Base-by-base conservation (phyloP, 768 basidiomycete species). In the Coprinopsis strossmayeri region DNA sequence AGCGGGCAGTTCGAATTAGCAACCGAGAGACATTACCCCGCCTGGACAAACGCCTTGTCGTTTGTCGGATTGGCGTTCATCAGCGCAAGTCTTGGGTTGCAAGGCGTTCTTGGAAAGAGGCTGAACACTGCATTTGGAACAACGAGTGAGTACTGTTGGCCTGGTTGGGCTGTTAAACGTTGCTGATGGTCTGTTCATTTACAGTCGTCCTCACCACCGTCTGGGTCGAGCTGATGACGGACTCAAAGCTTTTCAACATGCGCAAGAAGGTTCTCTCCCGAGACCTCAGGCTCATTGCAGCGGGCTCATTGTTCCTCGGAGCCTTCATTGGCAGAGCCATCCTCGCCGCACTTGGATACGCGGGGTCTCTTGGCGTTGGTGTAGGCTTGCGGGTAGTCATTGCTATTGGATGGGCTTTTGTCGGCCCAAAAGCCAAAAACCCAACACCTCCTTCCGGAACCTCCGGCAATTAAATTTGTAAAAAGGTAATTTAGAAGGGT, bases 141-240 rank as follows among this genome's bases (percentile, higher is more conserved):
- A 0, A 86, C 84, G 17, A 82, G 84, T 85, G 35, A 59, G 79
- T 74, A 12, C 32, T 41, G 18, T 66, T 20, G 15, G 34, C 52
- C 32, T 25, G 46, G 15, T 40, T 15, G 27, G 34, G 34, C 17
- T 13, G 15, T 24, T 48, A 11, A 27, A 17, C 37, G 3, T 13
- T 13, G 10, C 45, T 38, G 27, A 21, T n/a, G n/a, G n/a, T n/a
- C n/a, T 38, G 10, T 10, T 26, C 25, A 34, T 40, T 24, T 25
- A 18, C 61, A 81, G 87, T 91, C 54, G 87, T 91, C 37, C 71
- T 93, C 9, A 93, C 91, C 13, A 88, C 87, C 15, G 77, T 91
- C 49, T 93, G 89, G 89, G 88, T 90, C 55, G 91, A 93, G 57
- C 78, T 93, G 41, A 76, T 87, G 74, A 82, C 82, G 43, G 88